These are phyloP conservation scores for Myxozyma neotropica DNA, from an alignment of 805 yeast genomes.

Conservation along the genomic window DNA sequence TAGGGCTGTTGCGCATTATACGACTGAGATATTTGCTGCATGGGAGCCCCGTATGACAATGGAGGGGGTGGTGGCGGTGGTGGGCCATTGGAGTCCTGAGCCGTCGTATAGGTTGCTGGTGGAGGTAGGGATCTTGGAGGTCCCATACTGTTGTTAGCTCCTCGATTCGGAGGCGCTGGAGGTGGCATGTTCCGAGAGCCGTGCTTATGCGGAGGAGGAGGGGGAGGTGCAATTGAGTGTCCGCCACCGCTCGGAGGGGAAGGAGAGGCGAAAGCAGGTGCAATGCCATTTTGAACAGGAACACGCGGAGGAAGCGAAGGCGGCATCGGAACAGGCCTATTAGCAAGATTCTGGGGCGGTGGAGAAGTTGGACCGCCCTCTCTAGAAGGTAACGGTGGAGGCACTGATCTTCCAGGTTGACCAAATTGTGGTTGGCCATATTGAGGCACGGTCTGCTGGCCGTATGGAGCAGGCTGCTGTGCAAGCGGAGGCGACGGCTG, in stretches of 20 bases:
- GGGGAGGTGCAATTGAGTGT: slow-evolving; percentile 18
- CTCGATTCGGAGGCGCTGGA: slow-evolving; percentile 18
- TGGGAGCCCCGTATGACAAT: slow-evolving; percentile 9
- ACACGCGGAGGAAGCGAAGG: slow-evolving; percentile 41
- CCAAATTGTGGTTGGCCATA: slow-evolving; percentile 32
- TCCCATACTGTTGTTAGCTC: not conserved
- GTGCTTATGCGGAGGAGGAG: slow-evolving; percentile 32
- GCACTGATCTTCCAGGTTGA: slow-evolving; percentile 36
- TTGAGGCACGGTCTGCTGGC: slow-evolving; percentile 35
- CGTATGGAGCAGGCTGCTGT: slow-evolving; percentile 24
- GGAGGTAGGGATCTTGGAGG: slow-evolving; percentile 25
- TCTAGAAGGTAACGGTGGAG: slow-evolving; percentile 22
- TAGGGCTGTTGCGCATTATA: not conserved
- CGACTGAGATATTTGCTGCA: slow-evolving; percentile 2
- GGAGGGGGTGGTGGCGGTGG: slow-evolving; percentile 27
- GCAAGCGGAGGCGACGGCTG: slow-evolving; percentile 6
- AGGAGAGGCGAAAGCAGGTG: slow-evolving; percentile 23
- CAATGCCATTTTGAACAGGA: slow-evolving; percentile 32
- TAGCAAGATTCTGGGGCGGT: slow-evolving; percentile 20
- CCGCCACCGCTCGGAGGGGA: not conserved
- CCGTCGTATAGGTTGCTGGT: slow-evolving; percentile 11
- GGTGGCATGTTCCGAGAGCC: slow-evolving; percentile 17
- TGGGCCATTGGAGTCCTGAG: not conserved
- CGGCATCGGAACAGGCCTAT: slow-evolving; percentile 27
- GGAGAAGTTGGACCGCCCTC: slow-evolving; percentile 6